Evolutionary conservation across 768 basidiomycete genomes (phyloP), one percentile per base, ranked within the genome.

Genomic region (Podaxis sp.): DNA sequence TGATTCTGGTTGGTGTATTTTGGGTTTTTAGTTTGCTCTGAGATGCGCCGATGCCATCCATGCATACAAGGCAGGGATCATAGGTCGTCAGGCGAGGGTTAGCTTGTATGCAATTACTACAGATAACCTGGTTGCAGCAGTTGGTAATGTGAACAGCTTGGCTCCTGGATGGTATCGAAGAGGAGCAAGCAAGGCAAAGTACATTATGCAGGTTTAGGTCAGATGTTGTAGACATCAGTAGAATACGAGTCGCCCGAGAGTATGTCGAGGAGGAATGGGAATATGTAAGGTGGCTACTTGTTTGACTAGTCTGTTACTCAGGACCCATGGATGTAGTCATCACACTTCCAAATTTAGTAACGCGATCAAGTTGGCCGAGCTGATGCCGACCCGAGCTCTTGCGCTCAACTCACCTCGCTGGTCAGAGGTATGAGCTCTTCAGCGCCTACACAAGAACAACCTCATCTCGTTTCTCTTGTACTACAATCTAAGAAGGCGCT

Each of bases 401-500:
- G 29, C 24, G 15, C 61, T 47, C 6, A 29, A 36, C 50, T 50
- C 40, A 8, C 8, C 36, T 27, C 58, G 51, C 15, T 27, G 41
- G 13, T 43, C 8, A 33, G 33, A 43, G 41, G 17, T 12, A 59
- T 61, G 61, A 40, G 54, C 47, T 61, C 62, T 51, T 40, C 49
- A 36, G 40, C 51, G 37, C 50, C 50, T n/a, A 17, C 64, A 27
- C 68, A 70, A 4, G 81, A 82, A 56, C 83, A 85, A 59, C 82
- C 88, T 3, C 85, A 89, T 64, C 84, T 93, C 22, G 82, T 90
- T 37, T 85, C 89, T 24, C 84, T 94, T 9, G 89, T 91, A 11
- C 77, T 89, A 1, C 88, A 91, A 68, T 93, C 92, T 2, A 90
- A 93, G 80, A 90, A 90, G 68, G 92, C 90, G 0, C 81, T 94